These are phyloP conservation scores for Myotisia sp. DNA, from an alignment of 2,329 filamentous ascomycete genomes.

Conservation along the genomic window DNA sequence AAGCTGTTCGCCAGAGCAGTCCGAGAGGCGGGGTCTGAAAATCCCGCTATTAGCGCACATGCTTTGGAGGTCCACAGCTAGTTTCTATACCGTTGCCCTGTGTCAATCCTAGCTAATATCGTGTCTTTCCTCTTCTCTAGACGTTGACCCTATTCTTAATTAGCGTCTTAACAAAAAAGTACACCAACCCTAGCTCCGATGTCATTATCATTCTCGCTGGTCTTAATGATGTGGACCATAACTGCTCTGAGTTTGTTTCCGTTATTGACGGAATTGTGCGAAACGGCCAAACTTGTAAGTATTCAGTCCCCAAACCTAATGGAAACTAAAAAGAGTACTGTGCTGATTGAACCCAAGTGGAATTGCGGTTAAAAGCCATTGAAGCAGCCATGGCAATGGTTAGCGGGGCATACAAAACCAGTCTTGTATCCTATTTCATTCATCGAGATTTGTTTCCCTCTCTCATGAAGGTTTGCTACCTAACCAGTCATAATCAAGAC, in stretches of 20 bases:
- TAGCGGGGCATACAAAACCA: constrained; percentile 91
- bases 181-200: constrained; percentile 88
- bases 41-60: constrained; percentile 53
- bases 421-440: constrained; percentile 84
- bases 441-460: constrained; percentile 88
- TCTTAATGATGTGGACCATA: constrained; percentile 69
- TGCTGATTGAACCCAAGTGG: constrained; percentile 36
- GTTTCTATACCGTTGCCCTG: constrained; percentile 1
- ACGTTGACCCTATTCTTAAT: constrained; percentile 81
- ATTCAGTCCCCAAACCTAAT: background rate
- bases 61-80: constrained; percentile 59
- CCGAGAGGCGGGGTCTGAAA: constrained; percentile 47
- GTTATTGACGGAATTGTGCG: constrained; percentile 71
- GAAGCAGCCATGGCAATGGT: constrained; percentile 69
- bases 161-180: constrained; percentile 71
- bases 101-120: no score
- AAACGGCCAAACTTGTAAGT: constrained; percentile 55
- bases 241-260: constrained; percentile 79
- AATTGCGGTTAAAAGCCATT: constrained; percentile 64
- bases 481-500: no score
- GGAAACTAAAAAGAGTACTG: background rate
- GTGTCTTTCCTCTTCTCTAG: constrained; percentile 38
- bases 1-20: constrained; percentile 66
- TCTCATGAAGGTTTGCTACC: constrained; percentile 64
- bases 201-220: constrained; percentile 82